These are phyloP conservation scores for Lasiodiplodia theobromae DNA, from an alignment of 2,329 filamentous ascomycete genomes.

Conservation along the genomic window DNA sequence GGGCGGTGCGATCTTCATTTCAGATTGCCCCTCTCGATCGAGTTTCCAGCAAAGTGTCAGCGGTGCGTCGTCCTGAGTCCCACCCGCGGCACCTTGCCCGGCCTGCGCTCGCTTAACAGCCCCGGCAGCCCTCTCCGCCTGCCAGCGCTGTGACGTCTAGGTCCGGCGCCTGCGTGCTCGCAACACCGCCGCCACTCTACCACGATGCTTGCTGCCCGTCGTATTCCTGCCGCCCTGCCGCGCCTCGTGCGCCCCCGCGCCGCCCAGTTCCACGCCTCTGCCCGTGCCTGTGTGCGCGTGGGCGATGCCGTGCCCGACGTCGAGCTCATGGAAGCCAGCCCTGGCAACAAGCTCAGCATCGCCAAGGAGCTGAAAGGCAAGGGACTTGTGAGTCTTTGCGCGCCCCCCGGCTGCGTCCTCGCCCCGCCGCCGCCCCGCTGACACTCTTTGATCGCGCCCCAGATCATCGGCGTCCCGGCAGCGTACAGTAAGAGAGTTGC, in stretches of 20 bases:
- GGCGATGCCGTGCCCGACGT: conserved; percentile 82
- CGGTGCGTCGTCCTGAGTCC: conserved; percentile 16
- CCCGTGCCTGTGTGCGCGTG: conserved; percentile 70
- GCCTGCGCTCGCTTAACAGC: conserved; percentile 12
- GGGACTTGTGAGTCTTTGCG: conserved; percentile 50
- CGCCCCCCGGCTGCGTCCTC: neutral
- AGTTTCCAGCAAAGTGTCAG: conserved; percentile 11
- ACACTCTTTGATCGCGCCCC: neutral
- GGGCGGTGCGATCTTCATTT: conserved; percentile 20
- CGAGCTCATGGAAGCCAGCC: conserved; percentile 82
- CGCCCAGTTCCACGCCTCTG: conserved; percentile 68
- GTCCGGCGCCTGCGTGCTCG: neutral
- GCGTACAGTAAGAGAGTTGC: conserved; percentile 49
- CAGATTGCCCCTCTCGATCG: conserved; percentile 4
- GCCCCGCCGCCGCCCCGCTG: neutral
- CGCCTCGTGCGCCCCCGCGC: conserved; percentile 14
- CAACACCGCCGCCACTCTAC: conserved; percentile 10
- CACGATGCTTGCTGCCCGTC: conserved; percentile 30
- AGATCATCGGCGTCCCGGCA: conserved; percentile 46
- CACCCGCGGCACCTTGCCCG: conserved; percentile 7
- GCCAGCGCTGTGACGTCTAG: neutral
- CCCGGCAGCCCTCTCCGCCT: conserved; percentile 2
- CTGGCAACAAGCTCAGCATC: conserved; percentile 89
- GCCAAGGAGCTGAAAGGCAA: conserved; percentile 78
- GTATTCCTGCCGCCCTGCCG: conserved; percentile 24